These are phyloP conservation scores for Pilasporangium apinafurcum DNA, from an alignment of 352 stramenopile genomes.

Conservation along the genomic window DNA sequence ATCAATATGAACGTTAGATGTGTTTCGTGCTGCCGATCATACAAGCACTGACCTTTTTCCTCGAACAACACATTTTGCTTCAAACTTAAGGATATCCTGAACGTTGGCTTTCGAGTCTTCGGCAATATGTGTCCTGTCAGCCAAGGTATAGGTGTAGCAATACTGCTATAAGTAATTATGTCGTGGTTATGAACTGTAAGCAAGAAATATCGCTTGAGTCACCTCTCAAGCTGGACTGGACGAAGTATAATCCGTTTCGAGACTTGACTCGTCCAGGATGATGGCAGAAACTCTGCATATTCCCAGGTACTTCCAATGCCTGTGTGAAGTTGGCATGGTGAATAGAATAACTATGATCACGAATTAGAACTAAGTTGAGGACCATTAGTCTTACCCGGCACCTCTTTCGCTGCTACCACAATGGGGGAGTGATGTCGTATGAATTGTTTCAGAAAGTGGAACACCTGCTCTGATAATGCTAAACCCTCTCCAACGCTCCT, in stretches of 20 bases:
- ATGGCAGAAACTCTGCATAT: conserved; percentile 42
- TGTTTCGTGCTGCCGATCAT: not conserved
- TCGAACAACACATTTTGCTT: conserved; percentile 32
- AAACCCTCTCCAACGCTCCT: conserved; percentile 45
- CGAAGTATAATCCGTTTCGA: conserved; percentile 57
- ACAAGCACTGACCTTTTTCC: conserved; percentile 32
- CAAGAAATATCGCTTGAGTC: not conserved
- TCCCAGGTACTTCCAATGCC: conserved; percentile 30
- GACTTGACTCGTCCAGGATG: conserved; percentile 60
- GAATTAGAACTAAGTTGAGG: not conserved
- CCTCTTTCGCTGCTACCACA: conserved; percentile 48
- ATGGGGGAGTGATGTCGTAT: conserved; percentile 66
- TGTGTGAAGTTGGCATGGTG: too few species aligned
- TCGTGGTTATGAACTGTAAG: too few species aligned
- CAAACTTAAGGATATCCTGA: too few species aligned
- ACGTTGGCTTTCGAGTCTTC: not conserved
- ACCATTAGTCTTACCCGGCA: conserved; percentile 13
- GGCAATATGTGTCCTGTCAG: too few species aligned
- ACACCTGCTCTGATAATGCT: conserved; percentile 55
- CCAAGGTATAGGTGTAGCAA: too few species aligned
- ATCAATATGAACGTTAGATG: not conserved
- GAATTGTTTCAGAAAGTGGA: conserved; percentile 62
- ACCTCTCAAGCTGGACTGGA: not conserved
- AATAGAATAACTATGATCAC: not conserved
- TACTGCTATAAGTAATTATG: too few species aligned